Base-by-base conservation (phyloP, 805 yeast genomes). In the Candida wancherniae region DNA sequence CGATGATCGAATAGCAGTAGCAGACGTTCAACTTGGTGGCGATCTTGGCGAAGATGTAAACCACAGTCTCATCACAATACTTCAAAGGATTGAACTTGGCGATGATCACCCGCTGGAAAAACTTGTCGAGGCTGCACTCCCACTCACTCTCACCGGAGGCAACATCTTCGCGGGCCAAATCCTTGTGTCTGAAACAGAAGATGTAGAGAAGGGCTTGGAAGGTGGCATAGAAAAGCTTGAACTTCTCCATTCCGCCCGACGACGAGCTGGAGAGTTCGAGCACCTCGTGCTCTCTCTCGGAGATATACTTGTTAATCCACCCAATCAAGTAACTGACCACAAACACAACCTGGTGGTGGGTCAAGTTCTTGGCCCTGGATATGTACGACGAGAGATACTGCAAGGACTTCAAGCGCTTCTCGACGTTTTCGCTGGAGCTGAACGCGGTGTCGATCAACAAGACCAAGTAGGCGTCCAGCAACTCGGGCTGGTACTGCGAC, bases 81-180 rank as follows among this genome's bases (percentile, higher is more conserved):
- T 86, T 85, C 47, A 90, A 70, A 4, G 97, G 97, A 54, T 90
- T 92, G 67, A 92, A 90, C 51, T 83, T 83, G 8, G 96, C 80
- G 21, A 87, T 72, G 19, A 90, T 77, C 49, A 84, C 73, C 42
- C 94, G 71, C 55, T 83, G 95, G 63, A 88, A 86, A 42, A 92
- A 81, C 59, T 79, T 82, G 48, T 88, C 95, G 26, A 92, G 54
- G 28, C 74, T 77, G 44, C 85, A 75, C 48, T 80, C 90, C 95
- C 96, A 87, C 34, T 50, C 62, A 10, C 67, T 57, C 26, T 49
- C 61, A 14, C 61, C 10, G 4, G 23, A 27, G 8, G 31, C 19
- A 3, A 28, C 31, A 7, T 35, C 43, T 11, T 40, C 47, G 24
- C 57, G 61, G 42, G 72, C 70, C 42, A 90, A 69, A 21, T 73